A percentile compares a stretch with the other conserved stretches of the same genome.
phyloP scores from a whole-genome alignment of 805 yeast genomes.

The Nakazawaea wyomingensis region DNA sequence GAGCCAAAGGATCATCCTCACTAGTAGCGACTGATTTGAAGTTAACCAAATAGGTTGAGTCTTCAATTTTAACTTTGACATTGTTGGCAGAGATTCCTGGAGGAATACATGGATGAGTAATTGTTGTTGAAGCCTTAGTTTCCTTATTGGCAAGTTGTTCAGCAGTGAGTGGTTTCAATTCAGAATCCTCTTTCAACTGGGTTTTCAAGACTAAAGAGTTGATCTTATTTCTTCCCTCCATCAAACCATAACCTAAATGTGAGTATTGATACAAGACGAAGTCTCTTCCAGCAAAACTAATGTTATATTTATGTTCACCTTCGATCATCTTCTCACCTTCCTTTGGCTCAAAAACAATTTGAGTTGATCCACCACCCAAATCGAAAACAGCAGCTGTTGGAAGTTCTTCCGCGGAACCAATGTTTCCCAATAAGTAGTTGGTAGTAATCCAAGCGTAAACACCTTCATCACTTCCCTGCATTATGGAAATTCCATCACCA shows the following conservation, averaged over 20 bases:
- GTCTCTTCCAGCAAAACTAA: slow-evolving; percentile 75
- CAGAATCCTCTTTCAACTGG: slow-evolving; percentile 32
- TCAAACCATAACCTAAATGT: slow-evolving; percentile 92
- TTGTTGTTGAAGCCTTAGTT: slow-evolving; percentile 36
- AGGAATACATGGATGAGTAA: slow-evolving; percentile 83
- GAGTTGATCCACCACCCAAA: slow-evolving; percentile 98
- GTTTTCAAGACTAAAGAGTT: slow-evolving; percentile 58
- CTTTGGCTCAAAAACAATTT: slow-evolving; percentile 93
- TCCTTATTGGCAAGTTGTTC: slow-evolving; percentile 34
- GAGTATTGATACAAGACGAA: slow-evolving; percentile 88
- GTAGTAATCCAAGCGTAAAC: slow-evolving; percentile 99
- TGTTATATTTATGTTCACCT: slow-evolving; percentile 83
- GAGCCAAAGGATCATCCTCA: slow-evolving; percentile 24
- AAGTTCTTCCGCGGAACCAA: slow-evolving; percentile 67
- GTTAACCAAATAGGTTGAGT: slow-evolving; percentile 27
- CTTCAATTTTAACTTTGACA: slow-evolving; percentile 53
- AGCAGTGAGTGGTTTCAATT: slow-evolving; percentile 21
- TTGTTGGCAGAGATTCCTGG: slow-evolving; percentile 61
- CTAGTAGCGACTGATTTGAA: slow-evolving; percentile 26
- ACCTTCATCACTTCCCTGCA: slow-evolving; percentile 98
- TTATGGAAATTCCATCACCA: slow-evolving; percentile 82
- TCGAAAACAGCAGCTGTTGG: slow-evolving; percentile 98
- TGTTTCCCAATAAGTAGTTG: slow-evolving; percentile 88
- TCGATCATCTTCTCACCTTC: slow-evolving; percentile 61
- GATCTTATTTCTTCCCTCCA: slow-evolving; percentile 86